phyloP scores from a whole-genome alignment of 768 basidiomycete species.

The Cystobasidiopsis lactophilus region DNA sequence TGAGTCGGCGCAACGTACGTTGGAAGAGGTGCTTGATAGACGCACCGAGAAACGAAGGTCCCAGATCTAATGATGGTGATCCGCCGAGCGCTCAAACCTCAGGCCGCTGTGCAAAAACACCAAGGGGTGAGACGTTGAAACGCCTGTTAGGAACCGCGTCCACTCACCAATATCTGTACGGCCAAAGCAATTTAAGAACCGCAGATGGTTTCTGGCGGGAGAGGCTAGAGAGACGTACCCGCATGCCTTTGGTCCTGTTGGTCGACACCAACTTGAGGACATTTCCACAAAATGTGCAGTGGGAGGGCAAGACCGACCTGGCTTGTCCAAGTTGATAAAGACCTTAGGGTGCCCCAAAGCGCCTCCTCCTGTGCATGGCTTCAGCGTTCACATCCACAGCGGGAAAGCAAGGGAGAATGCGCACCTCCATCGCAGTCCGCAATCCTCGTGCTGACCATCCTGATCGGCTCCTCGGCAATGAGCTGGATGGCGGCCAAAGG shows the following conservation, averaged over 20 bases:
- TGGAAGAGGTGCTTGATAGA: too few species aligned
- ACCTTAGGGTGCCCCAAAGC: constrained; percentile 92
- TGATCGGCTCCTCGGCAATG: constrained; percentile 62
- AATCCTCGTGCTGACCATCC: constrained; percentile 56
- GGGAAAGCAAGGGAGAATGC: constrained; percentile 21
- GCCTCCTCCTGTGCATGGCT: constrained; percentile 46
- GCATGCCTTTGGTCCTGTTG: constrained; percentile 66
- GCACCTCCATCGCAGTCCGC: constrained; percentile 88
- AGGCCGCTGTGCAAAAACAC: constrained; percentile 39
- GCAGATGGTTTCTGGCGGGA: not conserved
- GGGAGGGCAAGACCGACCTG: too few species aligned
- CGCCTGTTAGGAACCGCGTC: not conserved
- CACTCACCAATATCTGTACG: constrained; percentile 5
- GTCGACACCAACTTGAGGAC: too few species aligned
- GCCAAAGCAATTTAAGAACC: not conserved
- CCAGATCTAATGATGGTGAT: constrained; percentile 34
- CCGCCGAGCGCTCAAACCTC: constrained; percentile 64
- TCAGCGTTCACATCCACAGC: not conserved
- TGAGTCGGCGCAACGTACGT: too few species aligned
- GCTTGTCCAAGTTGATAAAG: constrained; percentile 84
- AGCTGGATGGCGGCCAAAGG: constrained; percentile 80
- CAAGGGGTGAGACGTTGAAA: not conserved
- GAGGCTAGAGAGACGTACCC: constrained; percentile 40
- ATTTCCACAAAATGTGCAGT: too few species aligned
- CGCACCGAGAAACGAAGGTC: too few species aligned